phyloP scores from a whole-genome alignment of 129 eudicot species.

The Dittrichia graveolens region DNA sequence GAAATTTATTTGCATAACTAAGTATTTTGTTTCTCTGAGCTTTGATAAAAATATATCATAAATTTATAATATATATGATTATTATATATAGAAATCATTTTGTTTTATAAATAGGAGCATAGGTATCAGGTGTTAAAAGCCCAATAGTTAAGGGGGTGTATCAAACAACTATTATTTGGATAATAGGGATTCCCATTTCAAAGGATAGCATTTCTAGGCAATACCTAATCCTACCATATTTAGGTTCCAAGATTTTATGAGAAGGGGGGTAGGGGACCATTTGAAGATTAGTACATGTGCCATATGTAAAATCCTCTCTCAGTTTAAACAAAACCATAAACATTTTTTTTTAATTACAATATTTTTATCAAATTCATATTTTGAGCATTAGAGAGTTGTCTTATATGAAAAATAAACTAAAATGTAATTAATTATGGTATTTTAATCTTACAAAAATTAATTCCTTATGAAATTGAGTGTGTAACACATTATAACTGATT shows the following conservation, averaged over 20 bases:
- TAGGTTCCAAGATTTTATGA: constrained; percentile 45
- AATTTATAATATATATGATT: too few species aligned
- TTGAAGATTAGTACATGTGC: constrained; percentile 19
- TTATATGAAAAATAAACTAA: too few species aligned
- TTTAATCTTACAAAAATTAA: too few species aligned
- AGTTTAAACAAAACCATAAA: background rate
- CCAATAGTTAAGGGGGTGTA: background rate
- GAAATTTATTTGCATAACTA: background rate
- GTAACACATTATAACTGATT: too few species aligned
- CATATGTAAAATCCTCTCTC: constrained; percentile 6
- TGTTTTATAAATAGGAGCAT: background rate
- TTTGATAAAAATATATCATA: too few species aligned
- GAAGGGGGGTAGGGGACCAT: constrained; percentile 27
- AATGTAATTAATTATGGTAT: too few species aligned
- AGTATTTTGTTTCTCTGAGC: too few species aligned
- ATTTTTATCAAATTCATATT: too few species aligned
- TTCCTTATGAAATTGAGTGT: too few species aligned
- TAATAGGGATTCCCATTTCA: constrained; percentile 25
- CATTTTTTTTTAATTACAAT: too few species aligned
- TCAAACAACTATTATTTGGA: constrained; percentile 12
- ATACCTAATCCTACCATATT: constrained; percentile 40
- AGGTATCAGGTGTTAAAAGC: constrained; percentile 13
- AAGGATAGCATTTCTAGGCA: constrained; percentile 32
- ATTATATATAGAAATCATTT: too few species aligned
- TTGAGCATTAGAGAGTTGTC: too few species aligned